These are phyloP conservation scores for Colletotrichum orbiculare DNA, from an alignment of 2,329 filamentous ascomycete genomes.

Conservation along the genomic window DNA sequence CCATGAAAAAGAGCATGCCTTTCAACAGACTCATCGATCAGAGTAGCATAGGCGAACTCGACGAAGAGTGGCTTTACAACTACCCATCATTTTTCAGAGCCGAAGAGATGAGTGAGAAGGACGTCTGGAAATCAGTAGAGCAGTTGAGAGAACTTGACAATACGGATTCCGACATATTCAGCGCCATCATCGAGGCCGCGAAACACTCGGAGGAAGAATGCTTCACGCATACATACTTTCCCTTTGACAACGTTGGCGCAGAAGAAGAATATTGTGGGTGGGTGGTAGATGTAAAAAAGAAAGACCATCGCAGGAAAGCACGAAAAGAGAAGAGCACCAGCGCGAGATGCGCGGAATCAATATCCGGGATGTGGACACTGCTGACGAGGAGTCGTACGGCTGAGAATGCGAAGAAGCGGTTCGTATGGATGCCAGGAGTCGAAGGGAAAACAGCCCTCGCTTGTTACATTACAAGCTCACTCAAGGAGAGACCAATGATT, in stretches of 20 bases:
- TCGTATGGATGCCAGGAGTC: neutral
- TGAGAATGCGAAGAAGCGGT: neutral
- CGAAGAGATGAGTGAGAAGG: rapidly evolving
- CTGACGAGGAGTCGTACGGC: neutral
- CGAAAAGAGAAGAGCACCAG: no score
- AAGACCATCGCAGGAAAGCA: no score
- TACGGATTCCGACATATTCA: no score
- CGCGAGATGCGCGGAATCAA: no score
- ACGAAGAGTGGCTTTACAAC: slow-evolving; percentile 7
- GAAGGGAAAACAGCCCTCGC: neutral
- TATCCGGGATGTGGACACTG: neutral
- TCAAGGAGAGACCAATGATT: neutral
- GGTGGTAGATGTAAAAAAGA: neutral
- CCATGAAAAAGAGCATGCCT: slow-evolving; percentile 4
- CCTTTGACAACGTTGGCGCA: no score
- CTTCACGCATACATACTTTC: no score
- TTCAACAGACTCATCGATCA: slow-evolving; percentile 1
- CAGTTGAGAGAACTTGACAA: no score
- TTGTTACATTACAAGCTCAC: neutral
- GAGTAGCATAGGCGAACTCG: neutral
- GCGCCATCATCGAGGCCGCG: no score
- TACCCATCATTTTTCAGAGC: rapidly evolving
- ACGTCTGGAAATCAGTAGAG: neutral
- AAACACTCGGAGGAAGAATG: no score
- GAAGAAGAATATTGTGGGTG: no score